A percentile compares a stretch with the other conserved stretches of the same genome.
phyloP scores from a whole-genome alignment of 495 filamentous ascomycete species.

The Bacidia rubella region DNA sequence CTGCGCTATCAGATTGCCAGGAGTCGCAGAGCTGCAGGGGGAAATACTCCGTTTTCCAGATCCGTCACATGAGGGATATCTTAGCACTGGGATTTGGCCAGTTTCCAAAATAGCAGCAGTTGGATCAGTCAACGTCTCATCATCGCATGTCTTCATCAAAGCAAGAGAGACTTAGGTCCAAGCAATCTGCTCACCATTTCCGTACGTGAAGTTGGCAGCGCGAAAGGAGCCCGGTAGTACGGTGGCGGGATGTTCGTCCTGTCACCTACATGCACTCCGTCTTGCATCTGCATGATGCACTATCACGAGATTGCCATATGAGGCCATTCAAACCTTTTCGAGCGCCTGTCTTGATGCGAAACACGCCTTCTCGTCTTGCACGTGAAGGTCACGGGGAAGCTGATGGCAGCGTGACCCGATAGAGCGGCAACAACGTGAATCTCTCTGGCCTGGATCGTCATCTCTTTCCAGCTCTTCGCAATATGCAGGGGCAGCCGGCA shows the following conservation, averaged over 20 bases:
- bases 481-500: conserved; percentile 10
- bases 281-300: background rate
- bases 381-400: conserved; percentile 7
- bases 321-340: background rate
- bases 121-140: background rate
- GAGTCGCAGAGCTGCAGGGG: background rate
- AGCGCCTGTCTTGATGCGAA: background rate
- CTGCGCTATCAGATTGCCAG: conserved; percentile 4
- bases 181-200: background rate
- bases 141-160: background rate
- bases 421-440: conserved; percentile 5
- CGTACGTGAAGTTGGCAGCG: background rate
- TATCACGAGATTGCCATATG: background rate
- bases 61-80: background rate
- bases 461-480: conserved; percentile 5
- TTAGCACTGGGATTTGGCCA: background rate
- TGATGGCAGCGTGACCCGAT: conserved; percentile 7
- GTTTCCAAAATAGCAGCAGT: conserved; percentile 1
- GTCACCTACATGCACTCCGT: background rate
- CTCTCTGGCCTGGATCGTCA: conserved; percentile 6
- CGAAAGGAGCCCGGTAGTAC: background rate
- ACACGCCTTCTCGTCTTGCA: conserved; percentile 2
- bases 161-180: background rate
- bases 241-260: background rate
- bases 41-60: background rate